These are phyloP conservation scores for Salix brachista DNA, from an alignment of 345 rosid genomes.

Conservation along the genomic window DNA sequence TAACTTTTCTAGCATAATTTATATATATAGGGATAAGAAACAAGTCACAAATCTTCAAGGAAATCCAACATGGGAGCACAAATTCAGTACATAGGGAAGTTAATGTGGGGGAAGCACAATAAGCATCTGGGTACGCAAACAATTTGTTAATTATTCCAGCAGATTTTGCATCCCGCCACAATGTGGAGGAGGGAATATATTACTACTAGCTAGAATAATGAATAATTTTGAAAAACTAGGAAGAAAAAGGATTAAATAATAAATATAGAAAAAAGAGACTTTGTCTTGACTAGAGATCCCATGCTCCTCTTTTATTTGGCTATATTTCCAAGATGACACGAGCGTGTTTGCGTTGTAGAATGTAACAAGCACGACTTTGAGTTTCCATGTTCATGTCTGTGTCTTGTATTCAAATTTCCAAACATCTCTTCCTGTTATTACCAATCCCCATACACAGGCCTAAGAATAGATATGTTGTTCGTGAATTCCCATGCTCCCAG, in stretches of 20 bases:
- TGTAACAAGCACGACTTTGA: conserved; percentile 20
- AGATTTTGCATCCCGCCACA: not conserved
- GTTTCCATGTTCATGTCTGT: conserved; percentile 33
- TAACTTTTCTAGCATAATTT: not conserved
- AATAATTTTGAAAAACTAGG: not conserved
- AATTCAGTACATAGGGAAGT: conserved; percentile 28
- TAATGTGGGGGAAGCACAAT: conserved; percentile 36
- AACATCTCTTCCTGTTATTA: conserved; percentile 30
- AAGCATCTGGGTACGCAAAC: conserved; percentile 29
- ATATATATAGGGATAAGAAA: conserved; percentile 16
- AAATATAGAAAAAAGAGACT: not conserved
- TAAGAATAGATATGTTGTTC: too few relatives aligned
- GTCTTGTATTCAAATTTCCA: conserved; percentile 27
- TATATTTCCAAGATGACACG: conserved; percentile 50
- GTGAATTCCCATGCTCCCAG: too few relatives aligned
- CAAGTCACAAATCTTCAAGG: conserved; percentile 10
- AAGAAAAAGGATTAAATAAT: not conserved
- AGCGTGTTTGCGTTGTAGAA: conserved; percentile 18
- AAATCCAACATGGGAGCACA: conserved; percentile 25
- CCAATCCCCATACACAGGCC: conserved; percentile 29
- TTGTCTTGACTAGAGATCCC: conserved; percentile 22
- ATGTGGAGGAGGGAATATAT: not conserved
- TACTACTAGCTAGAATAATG: not conserved
- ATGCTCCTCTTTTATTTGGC: not conserved
- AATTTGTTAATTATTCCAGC: not conserved